Evolutionary conservation across 2,329 filamentous ascomycete species (phyloP).

Genomic region (Atkinsonella texensis): DNA sequence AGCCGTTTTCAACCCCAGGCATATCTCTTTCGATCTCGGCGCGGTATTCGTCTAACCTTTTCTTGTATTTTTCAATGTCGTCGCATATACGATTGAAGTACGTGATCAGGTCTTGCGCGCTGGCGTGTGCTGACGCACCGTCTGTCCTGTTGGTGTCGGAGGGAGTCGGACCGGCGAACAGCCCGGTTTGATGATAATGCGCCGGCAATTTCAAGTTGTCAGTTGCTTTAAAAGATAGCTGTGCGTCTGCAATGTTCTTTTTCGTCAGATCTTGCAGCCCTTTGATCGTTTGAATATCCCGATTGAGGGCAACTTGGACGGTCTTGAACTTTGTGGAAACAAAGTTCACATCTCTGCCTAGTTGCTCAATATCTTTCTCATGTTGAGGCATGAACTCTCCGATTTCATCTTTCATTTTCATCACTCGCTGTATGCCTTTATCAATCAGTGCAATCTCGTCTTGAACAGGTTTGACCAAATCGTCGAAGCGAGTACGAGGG

Average conservation of each 20-base stretch:
- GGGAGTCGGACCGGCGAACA: conserved; percentile 25
- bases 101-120: conserved; percentile 30
- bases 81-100: conserved; percentile 33
- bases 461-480: conserved; percentile 73
- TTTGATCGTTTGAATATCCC: conserved; percentile 51
- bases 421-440: conserved; percentile 66
- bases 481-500: conserved; percentile 83
- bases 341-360: conserved; percentile 35
- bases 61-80: conserved; percentile 31
- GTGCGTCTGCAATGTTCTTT: conserved; percentile 57
- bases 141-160: conserved; percentile 18
- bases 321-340: conserved; percentile 36
- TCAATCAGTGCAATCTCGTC: conserved; percentile 68
- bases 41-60: conserved; percentile 31
- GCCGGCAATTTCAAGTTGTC: conserved; percentile 62
- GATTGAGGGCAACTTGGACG: conserved; percentile 32
- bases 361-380: conserved; percentile 33
- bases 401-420: conserved; percentile 65
- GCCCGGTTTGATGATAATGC: conserved; percentile 37
- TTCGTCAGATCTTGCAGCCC: conserved; percentile 47
- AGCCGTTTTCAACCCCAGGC: conserved; percentile 34
- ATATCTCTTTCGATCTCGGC: conserved; percentile 34
- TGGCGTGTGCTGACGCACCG: conserved; percentile 24
- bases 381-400: conserved; percentile 53
- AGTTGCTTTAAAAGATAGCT: conserved; percentile 59